Percentiles rank a stretch among this genome's conserved stretches.
Evolutionary conservation across 2,329 filamentous ascomycete genomes (phyloP).

Genomic region (Cryphonectria naterciae): DNA sequence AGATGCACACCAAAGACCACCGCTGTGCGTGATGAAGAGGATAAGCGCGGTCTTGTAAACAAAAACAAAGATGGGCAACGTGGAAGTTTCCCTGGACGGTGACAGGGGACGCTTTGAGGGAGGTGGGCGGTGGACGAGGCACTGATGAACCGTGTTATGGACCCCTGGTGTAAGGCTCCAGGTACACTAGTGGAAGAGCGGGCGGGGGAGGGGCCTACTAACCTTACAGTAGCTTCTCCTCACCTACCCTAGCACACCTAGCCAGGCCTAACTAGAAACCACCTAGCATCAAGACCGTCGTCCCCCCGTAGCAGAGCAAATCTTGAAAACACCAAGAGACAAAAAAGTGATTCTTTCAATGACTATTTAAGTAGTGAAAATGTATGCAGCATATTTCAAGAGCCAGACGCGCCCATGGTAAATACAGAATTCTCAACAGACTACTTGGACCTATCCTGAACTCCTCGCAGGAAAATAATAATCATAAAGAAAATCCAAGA

Average conservation of each 20-base stretch:
- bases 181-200: neutral
- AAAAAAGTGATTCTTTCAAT: neutral
- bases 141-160: neutral
- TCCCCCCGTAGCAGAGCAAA: neutral
- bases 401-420: neutral
- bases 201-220: neutral
- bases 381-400: neutral
- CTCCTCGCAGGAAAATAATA: neutral
- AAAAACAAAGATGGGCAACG: neutral
- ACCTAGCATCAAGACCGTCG: neutral
- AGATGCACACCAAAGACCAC: neutral
- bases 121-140: neutral
- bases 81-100: neutral
- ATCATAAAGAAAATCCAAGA: neutral
- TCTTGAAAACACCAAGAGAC: neutral
- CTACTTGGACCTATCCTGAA: neutral
- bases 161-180: neutral
- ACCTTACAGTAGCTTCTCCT: neutral
- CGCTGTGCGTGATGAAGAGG: neutral
- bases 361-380: neutral
- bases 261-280: neutral
- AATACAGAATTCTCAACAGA: neutral
- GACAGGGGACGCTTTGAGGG: too few relatives aligned
- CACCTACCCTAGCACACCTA: neutral
- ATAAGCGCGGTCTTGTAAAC: neutral